Percentiles rank a stretch among this genome's conserved stretches.
Conservation (phyloP, 2,329 filamentous ascomycete genomes). For the Penicillium occitanis region DNA sequence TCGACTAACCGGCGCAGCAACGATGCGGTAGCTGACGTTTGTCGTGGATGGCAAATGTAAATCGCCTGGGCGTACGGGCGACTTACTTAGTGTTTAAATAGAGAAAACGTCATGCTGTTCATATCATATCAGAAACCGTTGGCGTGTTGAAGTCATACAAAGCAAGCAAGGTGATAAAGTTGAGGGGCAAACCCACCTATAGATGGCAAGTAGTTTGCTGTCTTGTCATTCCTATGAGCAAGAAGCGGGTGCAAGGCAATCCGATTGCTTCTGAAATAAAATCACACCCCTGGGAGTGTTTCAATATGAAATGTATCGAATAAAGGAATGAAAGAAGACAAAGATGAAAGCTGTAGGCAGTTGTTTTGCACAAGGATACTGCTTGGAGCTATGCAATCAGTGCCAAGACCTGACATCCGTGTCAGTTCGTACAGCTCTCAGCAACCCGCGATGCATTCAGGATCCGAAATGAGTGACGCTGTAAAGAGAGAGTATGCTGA, state of each 20-base stretch:
- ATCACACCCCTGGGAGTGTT: background rate
- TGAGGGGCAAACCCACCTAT: conserved; percentile 20
- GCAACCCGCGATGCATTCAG: background rate
- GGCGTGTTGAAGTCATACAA: background rate
- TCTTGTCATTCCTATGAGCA: background rate
- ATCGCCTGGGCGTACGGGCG: background rate
- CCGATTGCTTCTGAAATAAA: background rate
- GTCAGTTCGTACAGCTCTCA: background rate
- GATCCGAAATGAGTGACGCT: background rate
- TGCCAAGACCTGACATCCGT: conserved; percentile 14
- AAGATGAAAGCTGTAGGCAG: conserved; percentile 10
- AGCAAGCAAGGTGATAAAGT: conserved; percentile 13
- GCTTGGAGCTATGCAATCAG: conserved; percentile 15
- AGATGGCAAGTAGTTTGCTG: conserved; percentile 8
- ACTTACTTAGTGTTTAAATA: background rate
- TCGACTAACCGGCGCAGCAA: too few relatives aligned
- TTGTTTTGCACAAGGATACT: conserved; percentile 4
- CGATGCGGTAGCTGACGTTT: too few relatives aligned
- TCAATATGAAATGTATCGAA: background rate
- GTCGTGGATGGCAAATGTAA: background rate
- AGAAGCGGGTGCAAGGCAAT: background rate
- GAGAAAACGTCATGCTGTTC: conserved; percentile 3
- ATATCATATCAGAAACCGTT: background rate
- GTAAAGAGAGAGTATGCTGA: background rate
- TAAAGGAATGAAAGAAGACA: background rate